A percentile compares a stretch with the other conserved stretches of the same genome.
These are phyloP conservation scores for Penicillium lagena DNA, from an alignment of 495 filamentous ascomycete genomes.

Conservation along the genomic window DNA sequence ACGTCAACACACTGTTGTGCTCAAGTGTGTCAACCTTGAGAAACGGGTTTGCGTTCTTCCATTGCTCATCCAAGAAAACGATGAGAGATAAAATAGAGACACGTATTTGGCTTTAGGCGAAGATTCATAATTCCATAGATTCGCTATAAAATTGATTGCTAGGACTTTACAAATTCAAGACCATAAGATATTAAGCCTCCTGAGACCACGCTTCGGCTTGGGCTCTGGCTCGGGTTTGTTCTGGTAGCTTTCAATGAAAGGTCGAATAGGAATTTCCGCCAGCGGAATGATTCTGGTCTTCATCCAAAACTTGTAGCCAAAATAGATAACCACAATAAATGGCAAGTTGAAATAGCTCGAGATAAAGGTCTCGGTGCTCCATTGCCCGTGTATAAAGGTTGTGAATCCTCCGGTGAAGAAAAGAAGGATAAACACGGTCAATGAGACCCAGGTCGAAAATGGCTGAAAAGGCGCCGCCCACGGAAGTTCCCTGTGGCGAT, in stretches of 20 bases:
- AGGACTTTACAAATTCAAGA: no score
- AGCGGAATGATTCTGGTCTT: conserved; percentile 49
- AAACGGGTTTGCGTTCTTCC: no score
- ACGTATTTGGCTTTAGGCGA: no score
- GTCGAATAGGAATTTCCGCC: conserved; percentile 35
- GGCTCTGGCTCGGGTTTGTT: conserved; percentile 18
- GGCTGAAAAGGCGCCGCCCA: conserved; percentile 47
- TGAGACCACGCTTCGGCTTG: conserved; percentile 6
- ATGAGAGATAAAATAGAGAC: no score
- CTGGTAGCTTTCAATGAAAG: conserved; percentile 15
- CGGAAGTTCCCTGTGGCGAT: conserved; percentile 33
- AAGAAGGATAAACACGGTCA: conserved; percentile 42
- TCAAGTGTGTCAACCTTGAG: no score
- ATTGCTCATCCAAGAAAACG: no score
- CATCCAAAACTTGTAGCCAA: conserved; percentile 47
- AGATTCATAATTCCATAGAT: no score
- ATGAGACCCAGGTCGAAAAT: conserved; percentile 38
- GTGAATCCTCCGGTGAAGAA: conserved; percentile 20
- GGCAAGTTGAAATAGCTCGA: conserved; percentile 42
- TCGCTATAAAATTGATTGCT: no score
- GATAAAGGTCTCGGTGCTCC: conserved; percentile 23
- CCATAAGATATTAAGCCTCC: conserved; percentile 17
- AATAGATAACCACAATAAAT: conserved; percentile 43
- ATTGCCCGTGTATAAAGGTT: conserved; percentile 47
- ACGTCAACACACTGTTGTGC: no score